A percentile compares a stretch with the other conserved stretches of the same genome.
Conservation (phyloP, 1,284 basidiomycete genomes). For the Cryptococcus sp. region DNA sequence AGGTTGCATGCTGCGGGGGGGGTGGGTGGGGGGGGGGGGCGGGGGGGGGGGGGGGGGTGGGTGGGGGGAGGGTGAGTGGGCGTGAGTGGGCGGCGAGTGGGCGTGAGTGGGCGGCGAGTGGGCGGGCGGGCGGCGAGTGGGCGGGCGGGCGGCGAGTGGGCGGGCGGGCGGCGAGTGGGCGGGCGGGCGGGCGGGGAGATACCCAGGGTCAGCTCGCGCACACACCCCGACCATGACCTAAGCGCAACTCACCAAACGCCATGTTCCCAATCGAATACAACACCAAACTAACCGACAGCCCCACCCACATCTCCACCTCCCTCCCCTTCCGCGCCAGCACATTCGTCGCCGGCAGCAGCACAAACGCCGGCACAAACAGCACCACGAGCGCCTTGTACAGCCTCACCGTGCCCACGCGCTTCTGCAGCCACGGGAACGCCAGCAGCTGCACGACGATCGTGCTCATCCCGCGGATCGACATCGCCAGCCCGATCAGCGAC, state of each 20-base stretch:
- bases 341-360: conserved; percentile 37
- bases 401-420: conserved; percentile 30
- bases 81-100: too few relatives aligned
- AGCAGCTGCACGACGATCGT: conserved; percentile 40
- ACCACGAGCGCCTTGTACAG: conserved; percentile 34
- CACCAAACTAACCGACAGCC: conserved; percentile 20
- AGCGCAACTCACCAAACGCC: conserved; percentile 38
- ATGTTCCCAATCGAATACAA: conserved; percentile 26
- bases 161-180: too few relatives aligned
- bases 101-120: too few relatives aligned
- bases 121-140: too few relatives aligned
- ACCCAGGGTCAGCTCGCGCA: too few relatives aligned
- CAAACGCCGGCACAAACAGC: conserved; percentile 36
- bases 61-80: too few relatives aligned
- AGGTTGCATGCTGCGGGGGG: conserved; percentile 31
- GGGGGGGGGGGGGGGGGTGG: not conserved
- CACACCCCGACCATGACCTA: not conserved
- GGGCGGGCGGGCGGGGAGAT: too few relatives aligned
- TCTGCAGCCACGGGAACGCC: conserved; percentile 39
- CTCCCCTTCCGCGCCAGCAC: conserved; percentile 25
- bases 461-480: conserved; percentile 33
- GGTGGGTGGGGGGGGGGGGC: not conserved
- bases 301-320: conserved; percentile 30
- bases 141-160: too few relatives aligned
- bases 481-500: conserved; percentile 35